Base-by-base conservation (phyloP, 2,329 filamentous ascomycete genomes). In the Phaeophleospora eucalypticola region DNA sequence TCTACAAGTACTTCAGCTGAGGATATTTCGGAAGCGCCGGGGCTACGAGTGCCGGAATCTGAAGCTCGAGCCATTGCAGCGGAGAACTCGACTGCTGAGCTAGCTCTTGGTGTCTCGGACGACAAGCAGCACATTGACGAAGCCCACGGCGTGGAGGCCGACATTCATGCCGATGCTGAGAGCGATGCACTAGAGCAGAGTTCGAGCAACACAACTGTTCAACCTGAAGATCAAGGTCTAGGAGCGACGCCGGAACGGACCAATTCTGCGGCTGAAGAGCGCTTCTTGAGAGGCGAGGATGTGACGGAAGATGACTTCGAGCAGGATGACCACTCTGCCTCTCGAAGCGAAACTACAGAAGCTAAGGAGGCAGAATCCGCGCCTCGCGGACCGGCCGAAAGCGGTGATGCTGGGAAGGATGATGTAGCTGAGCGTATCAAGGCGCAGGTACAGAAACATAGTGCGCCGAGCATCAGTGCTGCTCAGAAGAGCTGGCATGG, bases 61-160 rank as follows among this genome's bases (percentile, higher is more conserved):
- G 36, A 36, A 19, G 52, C 41, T 15, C 39, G 41, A 18, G 49
- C 49, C 4, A 47, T 55, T 27, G 47, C 51, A 20, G 38, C 41
- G 3, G 52, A 55, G 29, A 55, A 54, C 24, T 21, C 43, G 6
- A 52, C 48, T 16, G 17, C 36, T 2, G 48, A 44, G n/a, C 45
- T 46, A 12, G 48, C 49, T 12, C 43, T 29, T 32, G 52, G 52
- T 14, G 41, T 21, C 4, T 3, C 9, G 16, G 46, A 52, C 17
- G 46, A 48, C 6, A 18, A 15, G 6, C 38, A 35, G 1, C 41
- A 44, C 24, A 6, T 43, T 14, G 41, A 45, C n/a, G 29, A 43
- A 3, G 29, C 34, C 18, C 24, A 48, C 19, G 50, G 16, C 24
- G 41, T 48, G 8, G 43, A 46, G 16, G 37, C 49, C 9, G 40